Evolutionary conservation across 768 basidiomycete genomes (phyloP).

Genomic region (Auriculariales sp.): DNA sequence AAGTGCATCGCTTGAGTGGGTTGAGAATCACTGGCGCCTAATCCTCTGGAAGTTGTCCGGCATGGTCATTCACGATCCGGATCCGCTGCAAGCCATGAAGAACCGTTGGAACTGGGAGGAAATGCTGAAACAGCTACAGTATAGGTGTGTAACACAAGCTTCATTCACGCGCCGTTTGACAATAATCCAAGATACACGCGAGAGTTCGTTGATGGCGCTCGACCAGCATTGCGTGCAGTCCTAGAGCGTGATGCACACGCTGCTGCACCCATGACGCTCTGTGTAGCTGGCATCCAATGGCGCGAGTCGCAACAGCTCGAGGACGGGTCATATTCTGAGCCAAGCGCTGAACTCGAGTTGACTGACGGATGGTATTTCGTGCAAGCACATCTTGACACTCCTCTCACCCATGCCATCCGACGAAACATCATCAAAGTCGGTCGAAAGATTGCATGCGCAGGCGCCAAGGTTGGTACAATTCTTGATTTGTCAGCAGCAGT

Average conservation of each 20-base stretch:
- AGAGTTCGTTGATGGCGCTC: constrained; percentile 61
- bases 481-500: neutral
- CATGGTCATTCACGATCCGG: constrained; percentile 61
- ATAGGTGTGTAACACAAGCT: constrained; percentile 40
- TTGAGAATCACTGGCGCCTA: constrained; percentile 81
- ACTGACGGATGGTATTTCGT: constrained; percentile 96
- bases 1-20: constrained; percentile 66
- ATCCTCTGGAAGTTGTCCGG: constrained; percentile 93
- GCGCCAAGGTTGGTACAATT: constrained; percentile 49
- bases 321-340: constrained; percentile 21
- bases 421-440: constrained; percentile 59
- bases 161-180: neutral
- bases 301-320: constrained; percentile 22
- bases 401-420: constrained; percentile 54
- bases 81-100: constrained; percentile 29
- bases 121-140: constrained; percentile 68
- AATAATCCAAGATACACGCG: constrained; percentile 59
- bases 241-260: constrained; percentile 73
- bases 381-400: constrained; percentile 57
- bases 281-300: constrained; percentile 62
- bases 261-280: constrained; percentile 69
- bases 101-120: constrained; percentile 75
- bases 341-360: constrained; percentile 62
- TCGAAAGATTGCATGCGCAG: constrained; percentile 67
- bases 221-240: constrained; percentile 71